phyloP scores from a whole-genome alignment of 108 stramenopile species.

The Cylindrotheca closterium region DNA sequence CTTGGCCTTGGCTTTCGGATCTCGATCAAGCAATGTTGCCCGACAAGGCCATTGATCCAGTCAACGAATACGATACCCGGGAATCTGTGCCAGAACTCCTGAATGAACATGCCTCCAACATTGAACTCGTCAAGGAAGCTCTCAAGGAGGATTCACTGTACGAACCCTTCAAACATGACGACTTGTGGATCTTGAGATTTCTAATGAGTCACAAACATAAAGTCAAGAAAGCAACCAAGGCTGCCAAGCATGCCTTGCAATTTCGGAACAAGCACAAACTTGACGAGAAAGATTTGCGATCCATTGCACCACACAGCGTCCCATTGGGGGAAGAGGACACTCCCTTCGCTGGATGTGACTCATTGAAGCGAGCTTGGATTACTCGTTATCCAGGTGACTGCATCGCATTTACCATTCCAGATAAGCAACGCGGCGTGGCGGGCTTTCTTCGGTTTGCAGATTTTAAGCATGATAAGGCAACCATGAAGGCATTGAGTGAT shows the following conservation, averaged over 20 bases:
- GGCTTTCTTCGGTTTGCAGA: conserved; percentile 5
- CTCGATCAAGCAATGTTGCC: too few relatives aligned
- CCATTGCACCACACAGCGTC: not conserved
- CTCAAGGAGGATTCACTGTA: conserved; percentile 9
- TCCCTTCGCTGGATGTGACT: not conserved
- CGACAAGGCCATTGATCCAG: not conserved
- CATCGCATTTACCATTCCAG: conserved; percentile 1
- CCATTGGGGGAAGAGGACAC: not conserved
- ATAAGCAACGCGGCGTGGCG: conserved; percentile 16
- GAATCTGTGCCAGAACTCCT: conserved; percentile 23
- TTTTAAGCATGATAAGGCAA: not conserved
- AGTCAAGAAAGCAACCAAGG: conserved; percentile 17
- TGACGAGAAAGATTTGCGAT: conserved; percentile 24
- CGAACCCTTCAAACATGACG: conserved; percentile 27
- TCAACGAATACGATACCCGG: not conserved
- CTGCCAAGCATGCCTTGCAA: conserved; percentile 13
- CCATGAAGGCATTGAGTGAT: not conserved
- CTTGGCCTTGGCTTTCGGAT: too few relatives aligned
- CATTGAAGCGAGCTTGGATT: not conserved
- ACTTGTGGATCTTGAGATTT: conserved; percentile 33
- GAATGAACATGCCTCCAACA: conserved; percentile 4
- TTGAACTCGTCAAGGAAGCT: conserved; percentile 12
- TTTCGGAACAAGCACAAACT: conserved; percentile 22
- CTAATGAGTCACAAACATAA: conserved; percentile 30
- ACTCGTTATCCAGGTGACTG: not conserved